Base-by-base conservation (phyloP, 106 monocot genomes). In the Dioscorea zingiberensis region DNA sequence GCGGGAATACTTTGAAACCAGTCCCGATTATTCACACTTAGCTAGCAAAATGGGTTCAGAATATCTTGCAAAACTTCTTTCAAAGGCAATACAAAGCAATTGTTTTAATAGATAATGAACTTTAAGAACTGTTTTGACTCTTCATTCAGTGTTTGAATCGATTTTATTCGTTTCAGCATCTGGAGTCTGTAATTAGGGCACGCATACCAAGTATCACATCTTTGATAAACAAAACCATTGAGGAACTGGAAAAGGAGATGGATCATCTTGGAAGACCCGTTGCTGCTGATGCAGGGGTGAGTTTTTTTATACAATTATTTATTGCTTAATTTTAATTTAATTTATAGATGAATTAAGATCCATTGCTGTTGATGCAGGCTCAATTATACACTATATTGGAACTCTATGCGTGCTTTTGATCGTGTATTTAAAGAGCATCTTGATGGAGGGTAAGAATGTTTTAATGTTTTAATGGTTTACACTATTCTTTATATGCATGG, bases 211-310 rank as follows among this genome's bases (percentile, higher is more conserved):
- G 71, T 45, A 85, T 89, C 59, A 78, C 78, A 51, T 84, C 84
- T 68, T 76, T 84, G 69, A 84, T 88, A 65, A 84, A 73, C 69
- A 88, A 81, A 66, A 84, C 69, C 18, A 67, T 84, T 28, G 84
- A 88, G 59, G 88, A 84, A 73, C 81, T 88, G 38, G 88, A 88
- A 55, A 54, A 77, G 56, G 88, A 88, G 73, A 68, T 88, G 81
- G 70, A 88, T 67, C 80, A 71, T 38, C 27, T 88, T 69, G 88
- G 88, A 29, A 68, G 81, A 65, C 81, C 84, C 1, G 63, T 88
- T 47, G 81, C 88, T 44, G 84, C 75, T 47, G 88, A 88, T 73
- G 60, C 77, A 67, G 88, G 88, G 78, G 88, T 88, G 64, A 83
- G 75, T n/a, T 54, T 63, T 25, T 59, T 44, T 64, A 63, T 72